Evolutionary conservation across 176 grass and related monocot genomes (phyloP), one percentile per base, ranked within the genome.

Genomic region (Chrysopogon serrulatus): DNA sequence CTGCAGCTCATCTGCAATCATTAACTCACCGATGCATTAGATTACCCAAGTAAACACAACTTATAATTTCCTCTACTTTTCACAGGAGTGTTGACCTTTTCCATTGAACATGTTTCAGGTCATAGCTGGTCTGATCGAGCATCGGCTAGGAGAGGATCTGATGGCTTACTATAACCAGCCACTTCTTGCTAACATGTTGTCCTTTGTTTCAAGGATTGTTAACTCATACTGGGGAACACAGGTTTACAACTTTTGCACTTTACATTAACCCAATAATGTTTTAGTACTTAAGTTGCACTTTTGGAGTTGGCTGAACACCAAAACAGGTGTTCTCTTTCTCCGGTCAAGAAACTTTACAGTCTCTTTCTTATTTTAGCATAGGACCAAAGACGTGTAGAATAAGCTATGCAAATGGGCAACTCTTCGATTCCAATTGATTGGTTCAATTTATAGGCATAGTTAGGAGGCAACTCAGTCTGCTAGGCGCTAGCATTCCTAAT

Each of bases 181-280:
- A 74, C 62, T 94, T 86, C 86, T 96, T 89, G 91, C 88, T 43
- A 91, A 60, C 49, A 7, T 93, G 27, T 62, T 99, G 60, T 99
- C 93, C 54, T 99, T 99, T 53, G 87, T 85, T 84, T 82, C 83
- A 41, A 84, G 96, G 56, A 94, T 84, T 74, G 89, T 99, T 80
- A 99, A 99, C 88, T 96, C 93, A 34, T 99, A 99, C 81, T 94
- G 90, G 91, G 96, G 93, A 96, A 99, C 96, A 76, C 93, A 99
- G 96, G 96, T 99, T 85, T 51, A 78, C 36, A 35, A 31, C 59
- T 18, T 79, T 33, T 73, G 36, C 23, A 18, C 36, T 79, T 62
- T 86, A 59, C 23, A 84, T 51, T 81, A 49, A 15, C 9, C 4
- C 27, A 6, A 35, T 61, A 30, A 28, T 31, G 35, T 74, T 77